Evolutionary conservation across 2,329 filamentous ascomycete genomes (phyloP), one percentile per base, ranked within the genome.

Genomic region (Cytospora piceicola): DNA sequence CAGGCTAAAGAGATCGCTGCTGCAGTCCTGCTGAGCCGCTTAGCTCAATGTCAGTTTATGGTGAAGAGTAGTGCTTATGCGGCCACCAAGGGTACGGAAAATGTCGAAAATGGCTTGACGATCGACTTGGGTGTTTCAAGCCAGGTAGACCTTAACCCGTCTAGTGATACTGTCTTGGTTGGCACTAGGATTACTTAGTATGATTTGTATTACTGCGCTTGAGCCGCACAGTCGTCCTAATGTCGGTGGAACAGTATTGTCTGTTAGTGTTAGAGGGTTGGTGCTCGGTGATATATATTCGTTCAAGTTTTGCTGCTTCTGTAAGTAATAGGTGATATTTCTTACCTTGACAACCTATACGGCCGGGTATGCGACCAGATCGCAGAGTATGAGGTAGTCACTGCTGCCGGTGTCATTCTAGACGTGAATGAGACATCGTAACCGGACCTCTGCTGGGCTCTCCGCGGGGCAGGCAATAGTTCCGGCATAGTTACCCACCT

Each of bases 381-480:
- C 24, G 57, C 34, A 20, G 32, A 36, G 8, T 59, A 59, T 27
- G 57, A 42, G 11, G 57, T 59, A 17, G 77, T 86, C 3, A 79
- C 80, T 14, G 81, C 78, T 0, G 72, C 74, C 46, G 84, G 84
- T 2, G 68, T 75, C 22, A 72, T 82, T 24, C 69, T 83, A 0
- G 77, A 74, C 2, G 83, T 81, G 3, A 79, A 75, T 11, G 73
- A 72, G 3, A 72, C 74, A 2, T 69, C 80, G 27, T 78, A 86
- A 64, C 66, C 77, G 0, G 84, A 87, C 62, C 76, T 88, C 2
- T 87, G 83, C 74, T 87, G 84, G 82, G 86, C 85, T 3, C 76
- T 87, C 1, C 58, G 58, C 22, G 58, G 58, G 5, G 58, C 42
- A 20, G 58, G 58, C 20, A 60, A 60, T 29, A 87, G 81, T 55